Evolutionary conservation across 192 early-diverging fungal species (phyloP), one percentile per base, ranked within the genome.

Genomic region (Obelidium mucronatum): DNA sequence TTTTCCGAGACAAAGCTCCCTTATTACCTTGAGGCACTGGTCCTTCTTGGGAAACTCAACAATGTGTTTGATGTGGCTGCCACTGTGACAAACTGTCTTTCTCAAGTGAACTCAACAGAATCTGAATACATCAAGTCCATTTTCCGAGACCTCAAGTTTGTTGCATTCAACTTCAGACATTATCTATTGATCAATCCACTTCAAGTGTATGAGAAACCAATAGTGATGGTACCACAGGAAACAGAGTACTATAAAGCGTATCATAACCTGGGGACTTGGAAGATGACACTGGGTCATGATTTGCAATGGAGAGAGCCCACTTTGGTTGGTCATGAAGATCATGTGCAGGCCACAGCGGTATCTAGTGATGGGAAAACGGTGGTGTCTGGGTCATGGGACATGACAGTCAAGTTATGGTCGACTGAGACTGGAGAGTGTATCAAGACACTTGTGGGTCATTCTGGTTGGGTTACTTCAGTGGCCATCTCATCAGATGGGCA

Each of bases 331-430:
- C 74, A 76, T 56, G 33, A 40, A 34, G 35, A n/a, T 17, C 2
- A 26, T 33, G 64, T 78, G 6, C 65, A 1, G 0, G 59, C 56
- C 1, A 68, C 73, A 42, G 76, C 66, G 1, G 13, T 78, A 0
- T 40, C 54, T 6, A 1, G 0, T 30, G 68, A 78, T 61, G 76
- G 67, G 8, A 24, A 40, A n/a, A 56, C 34, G 22, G 59, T 78
- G 11, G 76, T 71, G 2, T 59, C 76, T 68, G 76, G 4, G 8
- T 78, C 67, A 22, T 28, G 2, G 3, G 75, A 76, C 64, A 34
- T 2, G 0, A 70, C 75, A 55, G 39, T 66, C 28, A 76, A 68
- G 40, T 33, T 76, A 0, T 76, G 75, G 75, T 62, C 76, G 44
- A 36, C 60, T 5, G 34, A 52, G 54, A 55, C 1, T 0, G 65